Conservation (phyloP, 202 grass and related monocot genomes). For the Thinopyrum obtusiflorum region DNA sequence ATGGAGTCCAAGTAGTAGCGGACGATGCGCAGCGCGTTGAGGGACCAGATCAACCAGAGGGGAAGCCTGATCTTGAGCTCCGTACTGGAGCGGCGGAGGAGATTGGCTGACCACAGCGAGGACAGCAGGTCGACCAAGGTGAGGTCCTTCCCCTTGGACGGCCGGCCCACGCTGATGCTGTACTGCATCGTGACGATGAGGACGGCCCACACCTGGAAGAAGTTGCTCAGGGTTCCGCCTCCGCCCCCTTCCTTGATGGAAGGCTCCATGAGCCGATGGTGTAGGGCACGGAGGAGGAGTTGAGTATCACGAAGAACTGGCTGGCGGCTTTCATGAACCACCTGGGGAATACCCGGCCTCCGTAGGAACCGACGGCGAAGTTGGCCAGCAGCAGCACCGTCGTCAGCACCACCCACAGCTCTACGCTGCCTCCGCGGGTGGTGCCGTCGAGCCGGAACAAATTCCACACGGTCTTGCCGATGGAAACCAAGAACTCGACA, state of each 20-base stretch:
- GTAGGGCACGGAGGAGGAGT: background rate
- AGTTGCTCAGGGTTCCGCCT: background rate
- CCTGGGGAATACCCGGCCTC: too few relatives aligned
- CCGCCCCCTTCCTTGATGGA: background rate
- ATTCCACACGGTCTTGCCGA: too few relatives aligned
- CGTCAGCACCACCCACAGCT: too few relatives aligned
- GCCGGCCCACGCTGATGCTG: background rate
- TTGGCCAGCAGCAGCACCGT: too few relatives aligned
- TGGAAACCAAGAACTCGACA: too few relatives aligned
- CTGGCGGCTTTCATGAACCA: too few relatives aligned
- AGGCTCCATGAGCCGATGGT: constrained; percentile 25
- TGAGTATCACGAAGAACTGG: background rate
- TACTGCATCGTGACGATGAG: constrained; percentile 30
- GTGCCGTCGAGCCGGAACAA: too few relatives aligned
- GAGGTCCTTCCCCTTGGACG: background rate
- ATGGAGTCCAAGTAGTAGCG: background rate
- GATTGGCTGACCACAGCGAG: background rate
- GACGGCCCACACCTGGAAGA: constrained; percentile 29
- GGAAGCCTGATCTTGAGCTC: background rate
- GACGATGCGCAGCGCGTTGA: background rate
- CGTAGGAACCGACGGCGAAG: too few relatives aligned
- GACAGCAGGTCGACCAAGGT: background rate
- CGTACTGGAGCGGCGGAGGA: background rate
- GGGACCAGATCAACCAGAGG: background rate
- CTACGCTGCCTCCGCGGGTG: too few relatives aligned